phyloP scores from a whole-genome alignment of 129 eudicot species.

The Chrysanthemum lavandulifolium region DNA sequence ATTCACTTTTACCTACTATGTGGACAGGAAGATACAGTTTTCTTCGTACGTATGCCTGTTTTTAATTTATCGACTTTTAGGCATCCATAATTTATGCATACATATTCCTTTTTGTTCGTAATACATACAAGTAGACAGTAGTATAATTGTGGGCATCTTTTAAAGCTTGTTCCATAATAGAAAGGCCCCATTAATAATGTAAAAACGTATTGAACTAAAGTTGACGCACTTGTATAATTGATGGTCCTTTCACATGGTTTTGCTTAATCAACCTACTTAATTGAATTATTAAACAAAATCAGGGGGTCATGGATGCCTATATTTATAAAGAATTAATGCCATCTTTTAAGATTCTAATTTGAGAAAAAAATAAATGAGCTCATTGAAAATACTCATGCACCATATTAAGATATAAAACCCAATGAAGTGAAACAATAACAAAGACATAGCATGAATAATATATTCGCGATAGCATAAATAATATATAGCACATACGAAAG shows the following conservation, averaged over 20 bases:
- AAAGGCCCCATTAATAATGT: not conserved
- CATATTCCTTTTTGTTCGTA: no score
- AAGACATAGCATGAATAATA: no score
- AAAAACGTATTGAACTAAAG: not conserved
- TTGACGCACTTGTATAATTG: slow-evolving; percentile 16
- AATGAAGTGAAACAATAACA: no score
- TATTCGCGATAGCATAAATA: no score
- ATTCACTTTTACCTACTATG: no score
- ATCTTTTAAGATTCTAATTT: not conserved
- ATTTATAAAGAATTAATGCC: not conserved
- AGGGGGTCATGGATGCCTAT: not conserved
- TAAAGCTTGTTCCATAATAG: slow-evolving; percentile 16
- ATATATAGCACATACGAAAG: no score
- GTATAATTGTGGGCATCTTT: not conserved
- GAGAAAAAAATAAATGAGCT: not conserved
- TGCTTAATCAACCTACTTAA: slow-evolving; percentile 19
- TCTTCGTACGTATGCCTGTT: no score
- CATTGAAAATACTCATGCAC: slow-evolving; percentile 1
- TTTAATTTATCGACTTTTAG: no score
- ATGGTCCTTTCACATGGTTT: slow-evolving; percentile 25
- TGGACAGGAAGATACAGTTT: no score
- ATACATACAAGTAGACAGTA: no score
- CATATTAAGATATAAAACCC: no score
- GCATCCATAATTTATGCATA: no score
- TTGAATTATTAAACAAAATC: slow-evolving; percentile 2